phyloP scores from a whole-genome alignment of 352 stramenopile species.

The Lagenidium sp. region DNA sequence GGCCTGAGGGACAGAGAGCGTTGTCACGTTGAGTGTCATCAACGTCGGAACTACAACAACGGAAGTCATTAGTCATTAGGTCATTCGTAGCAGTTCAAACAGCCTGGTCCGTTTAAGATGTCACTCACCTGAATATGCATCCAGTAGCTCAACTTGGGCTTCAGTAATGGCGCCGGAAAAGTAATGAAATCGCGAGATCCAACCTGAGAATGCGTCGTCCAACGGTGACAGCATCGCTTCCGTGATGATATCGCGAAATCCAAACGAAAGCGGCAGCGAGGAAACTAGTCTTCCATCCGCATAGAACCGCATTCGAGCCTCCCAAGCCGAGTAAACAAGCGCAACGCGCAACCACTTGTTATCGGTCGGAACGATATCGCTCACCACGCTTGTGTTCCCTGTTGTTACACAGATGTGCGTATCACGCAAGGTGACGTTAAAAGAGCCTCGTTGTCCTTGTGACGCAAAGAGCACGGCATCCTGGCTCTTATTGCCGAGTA shows the following conservation, averaged over 20 bases:
- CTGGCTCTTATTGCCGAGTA: conserved; percentile 4
- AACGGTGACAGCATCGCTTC: conserved; percentile 13
- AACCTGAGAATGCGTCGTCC: conserved; percentile 20
- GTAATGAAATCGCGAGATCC: conserved; percentile 38
- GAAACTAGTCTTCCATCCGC: conserved; percentile 4
- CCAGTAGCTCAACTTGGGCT: conserved; percentile 23
- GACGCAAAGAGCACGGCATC: neutral
- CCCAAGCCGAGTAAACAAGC: conserved; percentile 7
- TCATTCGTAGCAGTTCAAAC: no score
- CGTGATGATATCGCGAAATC: conserved; percentile 5
- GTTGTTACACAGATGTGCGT: no score
- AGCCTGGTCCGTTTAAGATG: neutral
- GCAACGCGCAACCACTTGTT: conserved; percentile 7
- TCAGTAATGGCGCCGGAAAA: conserved; percentile 23
- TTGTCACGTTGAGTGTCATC: no score
- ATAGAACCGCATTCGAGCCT: conserved; percentile 4
- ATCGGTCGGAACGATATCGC: neutral
- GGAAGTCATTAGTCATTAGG: no score
- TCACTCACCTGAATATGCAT: conserved; percentile 29
- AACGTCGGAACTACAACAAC: neutral
- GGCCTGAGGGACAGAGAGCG: neutral
- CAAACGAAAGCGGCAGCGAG: neutral
- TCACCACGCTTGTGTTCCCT: neutral
- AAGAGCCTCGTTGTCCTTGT: neutral
- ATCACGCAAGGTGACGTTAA: no score